phyloP scores from a whole-genome alignment of 192 early-diverging fungal species.

The Backusella circina region DNA sequence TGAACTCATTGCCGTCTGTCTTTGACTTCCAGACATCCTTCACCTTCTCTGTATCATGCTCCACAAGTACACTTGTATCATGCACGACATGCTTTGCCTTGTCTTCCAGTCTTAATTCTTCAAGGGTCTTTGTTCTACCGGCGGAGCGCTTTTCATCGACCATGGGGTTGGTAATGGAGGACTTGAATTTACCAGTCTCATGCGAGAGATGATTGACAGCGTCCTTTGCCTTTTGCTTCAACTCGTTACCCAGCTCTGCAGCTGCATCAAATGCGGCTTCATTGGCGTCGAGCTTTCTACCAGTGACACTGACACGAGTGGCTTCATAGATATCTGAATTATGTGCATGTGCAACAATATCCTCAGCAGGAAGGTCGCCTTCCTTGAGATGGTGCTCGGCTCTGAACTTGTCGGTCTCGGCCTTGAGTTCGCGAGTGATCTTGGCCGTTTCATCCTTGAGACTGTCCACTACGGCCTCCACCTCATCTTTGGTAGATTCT shows the following conservation, averaged over 20 bases:
- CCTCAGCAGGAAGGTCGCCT: conserved; percentile 5
- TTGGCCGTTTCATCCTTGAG: not conserved
- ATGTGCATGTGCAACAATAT: not conserved
- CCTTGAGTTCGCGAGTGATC: not conserved
- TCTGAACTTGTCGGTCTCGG: conserved; percentile 5
- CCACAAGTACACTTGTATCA: not conserved
- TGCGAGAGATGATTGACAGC: not conserved
- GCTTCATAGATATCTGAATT: not conserved
- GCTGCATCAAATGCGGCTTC: not conserved
- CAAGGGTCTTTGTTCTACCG: not conserved
- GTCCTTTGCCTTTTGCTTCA: not conserved
- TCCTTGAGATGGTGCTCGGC: conserved; percentile 22
- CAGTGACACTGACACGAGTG: not conserved
- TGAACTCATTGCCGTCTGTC: not conserved
- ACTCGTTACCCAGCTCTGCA: not conserved
- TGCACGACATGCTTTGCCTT: not conserved
- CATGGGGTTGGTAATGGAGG: conserved; percentile 1
- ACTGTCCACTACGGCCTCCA: not conserved
- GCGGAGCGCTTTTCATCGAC: not conserved
- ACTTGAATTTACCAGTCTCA: not conserved
- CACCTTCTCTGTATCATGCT: not conserved
- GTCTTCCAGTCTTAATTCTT: not conserved
- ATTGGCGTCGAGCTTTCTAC: not conserved
- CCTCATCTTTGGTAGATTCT: not conserved
- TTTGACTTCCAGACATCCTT: conserved; percentile 1